Evolutionary conservation across 1,139 yeast genomes (phyloP), one percentile per base, ranked within the genome.

Genomic region (Sugiyamaella sp.): DNA sequence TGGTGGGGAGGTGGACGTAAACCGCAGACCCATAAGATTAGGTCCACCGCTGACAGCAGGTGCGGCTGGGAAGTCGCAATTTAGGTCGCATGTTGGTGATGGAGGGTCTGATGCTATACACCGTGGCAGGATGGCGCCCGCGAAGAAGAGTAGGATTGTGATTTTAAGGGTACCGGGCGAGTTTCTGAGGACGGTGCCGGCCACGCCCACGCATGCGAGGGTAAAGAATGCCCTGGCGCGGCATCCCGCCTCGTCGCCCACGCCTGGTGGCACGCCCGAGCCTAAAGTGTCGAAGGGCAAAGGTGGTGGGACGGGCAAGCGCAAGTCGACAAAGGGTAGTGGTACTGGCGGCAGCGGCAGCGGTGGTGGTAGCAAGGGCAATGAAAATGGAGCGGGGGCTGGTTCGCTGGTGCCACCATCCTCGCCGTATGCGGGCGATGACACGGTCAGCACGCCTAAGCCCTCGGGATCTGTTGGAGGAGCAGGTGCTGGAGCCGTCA

Each of bases 91-190:
- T 19, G 46, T 42, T 29, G 22, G 17, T 10, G 17, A 20, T 21
- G 19, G 17, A 5, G 21, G n/a, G 4, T n/a, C 14, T 6, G 9
- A 14, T 43, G 12, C 27, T 35, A 12, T 17, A 33, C 41, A 20
- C n/a, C n/a, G n/a, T 16, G n/a, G 10, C 24, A 14, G 12, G 20
- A 41, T 33, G 47, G 42, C 47, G 10, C 41, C 52, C 3, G 20
- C 25, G 12, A 35, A 41, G 14, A 59, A 55, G 43, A 52, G 57
- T 14, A 60, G 63, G 49, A 29, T 69, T 1, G 74, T 70, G 33
- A 65, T 65, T 27, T 62, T 71, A 33, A 65, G 61, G 51, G 52
- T 69, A 3, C 57, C 71, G 2, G 53, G 67, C 3, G 62, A 63
- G 2, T 42, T 49, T 14, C 62, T 69, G 9, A 57, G 57, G 24